Percentiles rank a stretch among this genome's conserved stretches.
Conservation (phyloP, 108 stramenopile genomes). For the Chaetoceros tenuissimus region DNA sequence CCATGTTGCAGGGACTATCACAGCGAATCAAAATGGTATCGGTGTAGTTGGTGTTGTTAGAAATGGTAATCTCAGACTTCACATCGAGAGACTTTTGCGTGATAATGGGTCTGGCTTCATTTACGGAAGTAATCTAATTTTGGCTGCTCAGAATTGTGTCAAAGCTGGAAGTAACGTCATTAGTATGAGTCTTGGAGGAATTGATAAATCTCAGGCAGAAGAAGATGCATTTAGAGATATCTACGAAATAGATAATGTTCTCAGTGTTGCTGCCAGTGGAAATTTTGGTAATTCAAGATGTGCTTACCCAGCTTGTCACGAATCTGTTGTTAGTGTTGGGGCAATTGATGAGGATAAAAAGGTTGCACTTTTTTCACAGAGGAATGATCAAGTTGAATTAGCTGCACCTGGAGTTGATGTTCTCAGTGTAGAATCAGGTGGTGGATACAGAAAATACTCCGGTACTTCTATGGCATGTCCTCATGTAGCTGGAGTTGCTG, state of each 20-base stretch:
- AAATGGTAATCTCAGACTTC: slow-evolving; percentile 16
- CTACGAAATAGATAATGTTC: slow-evolving; percentile 30
- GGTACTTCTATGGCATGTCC: slow-evolving; percentile 58
- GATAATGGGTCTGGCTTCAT: slow-evolving; percentile 20
- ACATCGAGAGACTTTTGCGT: slow-evolving; percentile 28
- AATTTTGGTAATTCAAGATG: slow-evolving; percentile 24
- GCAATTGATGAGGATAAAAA: slow-evolving; percentile 14
- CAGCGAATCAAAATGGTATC: slow-evolving; percentile 25
- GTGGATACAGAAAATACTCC: no score
- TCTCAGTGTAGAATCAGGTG: no score
- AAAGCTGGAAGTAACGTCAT: slow-evolving; percentile 38
- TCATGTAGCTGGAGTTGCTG: slow-evolving; percentile 66
- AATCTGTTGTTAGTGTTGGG: slow-evolving; percentile 40
- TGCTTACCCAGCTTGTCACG: slow-evolving; percentile 40
- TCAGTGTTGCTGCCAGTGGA: slow-evolving; percentile 52
- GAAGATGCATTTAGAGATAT: no score
- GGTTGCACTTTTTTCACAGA: slow-evolving; percentile 13
- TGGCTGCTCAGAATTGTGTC: slow-evolving; percentile 29
- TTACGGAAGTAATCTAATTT: slow-evolving; percentile 18
- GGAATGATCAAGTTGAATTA: slow-evolving; percentile 39
- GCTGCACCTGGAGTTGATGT: slow-evolving; percentile 42
- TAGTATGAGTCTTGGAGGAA: slow-evolving; percentile 39
- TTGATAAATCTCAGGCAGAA: slow-evolving; percentile 7
- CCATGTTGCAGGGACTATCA: slow-evolving; percentile 57
- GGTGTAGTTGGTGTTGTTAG: slow-evolving; percentile 40